Evolutionary conservation across 768 basidiomycete genomes (phyloP), one percentile per base, ranked within the genome.

Genomic region (Phylloporus scabripes): DNA sequence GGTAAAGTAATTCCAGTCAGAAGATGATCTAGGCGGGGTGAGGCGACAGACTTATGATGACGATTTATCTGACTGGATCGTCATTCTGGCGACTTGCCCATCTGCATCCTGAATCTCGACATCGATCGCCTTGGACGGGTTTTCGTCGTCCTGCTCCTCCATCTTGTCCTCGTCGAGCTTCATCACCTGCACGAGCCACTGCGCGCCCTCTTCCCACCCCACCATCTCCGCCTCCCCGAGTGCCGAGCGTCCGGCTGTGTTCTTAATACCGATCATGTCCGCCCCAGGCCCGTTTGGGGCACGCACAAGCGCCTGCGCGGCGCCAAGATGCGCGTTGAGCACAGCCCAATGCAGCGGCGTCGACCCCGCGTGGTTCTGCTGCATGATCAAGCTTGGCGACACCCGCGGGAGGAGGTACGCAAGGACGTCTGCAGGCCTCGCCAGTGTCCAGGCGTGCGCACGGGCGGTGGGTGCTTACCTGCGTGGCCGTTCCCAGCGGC

Each of bases 281-380:
- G 76, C 64, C 1, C 92, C 82, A 1, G 83, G 82, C 0, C 85
- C 84, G 18, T 56, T 59, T 0, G 77, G 69, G 55, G 74, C 76
- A 45, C 73, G 66, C 10, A 91, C 78, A 26, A 92, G 78, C 31
- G 71, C 73, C 62, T 83, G 75, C 1, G 77, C 74, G 41, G 82
- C 62, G 7, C 67, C 62, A 3, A 95, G 77, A 57, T 94, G 93
- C 2, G 77, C 72, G 65, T 96, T 97, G 34, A 92, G 66, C 2
- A 87, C 81, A 0, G 93, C 92, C 93, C 93, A 96, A 61, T 97
- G 94, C 6, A 96, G 69, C 7, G 94, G 77, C 2, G 89, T 94
- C 21, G 93, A 94, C 45, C 81, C 76, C 0, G 87, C 75, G 24
- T 64, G 65, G 61, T 96, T 97, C 51, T 78, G 78, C 0, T 73